phyloP scores from a whole-genome alignment of 2,329 filamentous ascomycete species.

The Chaetomium globosum region DNA sequence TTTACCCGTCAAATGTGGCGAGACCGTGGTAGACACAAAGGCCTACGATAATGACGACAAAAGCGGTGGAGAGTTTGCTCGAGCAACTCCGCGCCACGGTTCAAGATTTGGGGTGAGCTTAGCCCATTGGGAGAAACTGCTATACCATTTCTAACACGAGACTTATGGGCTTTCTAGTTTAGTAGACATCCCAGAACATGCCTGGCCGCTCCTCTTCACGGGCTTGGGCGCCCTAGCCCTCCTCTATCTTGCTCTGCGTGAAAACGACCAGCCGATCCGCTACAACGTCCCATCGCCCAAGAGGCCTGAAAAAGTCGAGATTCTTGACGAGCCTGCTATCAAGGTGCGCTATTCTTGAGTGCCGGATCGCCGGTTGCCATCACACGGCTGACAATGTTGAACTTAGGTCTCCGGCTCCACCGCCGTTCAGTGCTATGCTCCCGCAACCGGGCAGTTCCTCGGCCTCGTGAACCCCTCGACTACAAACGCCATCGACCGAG shows the following conservation, averaged over 20 bases:
- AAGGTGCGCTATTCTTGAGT: slow-evolving; percentile 49
- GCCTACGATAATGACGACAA: slow-evolving; percentile 28
- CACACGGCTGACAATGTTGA: neutral
- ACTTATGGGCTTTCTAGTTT: slow-evolving; percentile 7
- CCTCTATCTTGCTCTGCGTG: slow-evolving; percentile 40
- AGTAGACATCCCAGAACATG: slow-evolving; percentile 17
- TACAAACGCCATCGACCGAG: slow-evolving; percentile 74
- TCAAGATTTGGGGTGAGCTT: slow-evolving; percentile 26
- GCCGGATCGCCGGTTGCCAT: neutral
- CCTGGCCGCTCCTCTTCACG: slow-evolving; percentile 29
- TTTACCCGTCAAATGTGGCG: neutral
- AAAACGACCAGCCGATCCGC: slow-evolving; percentile 50
- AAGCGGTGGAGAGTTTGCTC: slow-evolving; percentile 23
- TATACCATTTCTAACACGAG: neutral
- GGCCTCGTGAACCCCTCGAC: slow-evolving; percentile 78
- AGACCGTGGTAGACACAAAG: neutral
- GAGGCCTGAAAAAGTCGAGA: slow-evolving; percentile 58
- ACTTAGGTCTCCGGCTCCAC: slow-evolving; percentile 61
- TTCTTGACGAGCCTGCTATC: slow-evolving; percentile 62
- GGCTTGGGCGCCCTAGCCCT: slow-evolving; percentile 23
- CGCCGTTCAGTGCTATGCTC: slow-evolving; percentile 81
- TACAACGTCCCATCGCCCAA: slow-evolving; percentile 67
- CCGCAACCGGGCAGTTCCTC: slow-evolving; percentile 83
- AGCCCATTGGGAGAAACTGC: neutral
- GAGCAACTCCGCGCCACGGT: slow-evolving; percentile 30